Base-by-base conservation (phyloP, 129 eudicot species). In the Saposhnikovia divaricata region DNA sequence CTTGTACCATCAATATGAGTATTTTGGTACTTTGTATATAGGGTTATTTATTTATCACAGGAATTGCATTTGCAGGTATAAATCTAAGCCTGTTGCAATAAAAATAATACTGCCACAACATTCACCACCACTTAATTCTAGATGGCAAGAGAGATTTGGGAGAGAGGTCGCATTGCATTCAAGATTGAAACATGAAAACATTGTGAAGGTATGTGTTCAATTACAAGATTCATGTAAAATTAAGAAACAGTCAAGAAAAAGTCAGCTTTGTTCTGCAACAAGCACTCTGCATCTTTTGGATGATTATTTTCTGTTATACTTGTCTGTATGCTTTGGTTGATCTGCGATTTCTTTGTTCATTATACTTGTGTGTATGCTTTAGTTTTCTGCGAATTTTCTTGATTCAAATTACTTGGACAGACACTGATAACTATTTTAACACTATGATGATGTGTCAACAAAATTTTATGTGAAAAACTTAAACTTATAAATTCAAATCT, bases 141-240 rank as follows among this genome's bases (percentile, higher is more conserved):
- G 75, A 76, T 28, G 82, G 27, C 81, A 55, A 72, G 87, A 53
- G 27, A 87, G 80, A 70, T 84, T 84, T 69, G 59, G 5, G 61
- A 74, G 83, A 82, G 90, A 87, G 79, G 83, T 87, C 15, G 23
- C 81, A 21, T 74, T 84, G 81, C 83, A 84, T 48, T 78, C 87
- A 34, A 81, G 72, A 59, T 79, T 82, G n/a, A 76, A 55, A n/a
- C 90, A 87, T 76, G 87, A 79, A 8, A 84, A 84, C 40, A 81
- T 87, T 79, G 87, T 87, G 53, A 80, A 84, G 90, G 90, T 87
- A 84, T 40, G 77, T 28, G 12, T 45, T 44, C n/a, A 40, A 70
- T 23, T 40, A 53, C 38, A 43, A 25, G 63, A 34, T 16, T 37
- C 43, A 13, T 69, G 44, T 6, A 37, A 6, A 0, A 8, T 25